These are phyloP conservation scores for Mortierella sp. DNA, from an alignment of 371 early-diverging fungal genomes.

Conservation along the genomic window DNA sequence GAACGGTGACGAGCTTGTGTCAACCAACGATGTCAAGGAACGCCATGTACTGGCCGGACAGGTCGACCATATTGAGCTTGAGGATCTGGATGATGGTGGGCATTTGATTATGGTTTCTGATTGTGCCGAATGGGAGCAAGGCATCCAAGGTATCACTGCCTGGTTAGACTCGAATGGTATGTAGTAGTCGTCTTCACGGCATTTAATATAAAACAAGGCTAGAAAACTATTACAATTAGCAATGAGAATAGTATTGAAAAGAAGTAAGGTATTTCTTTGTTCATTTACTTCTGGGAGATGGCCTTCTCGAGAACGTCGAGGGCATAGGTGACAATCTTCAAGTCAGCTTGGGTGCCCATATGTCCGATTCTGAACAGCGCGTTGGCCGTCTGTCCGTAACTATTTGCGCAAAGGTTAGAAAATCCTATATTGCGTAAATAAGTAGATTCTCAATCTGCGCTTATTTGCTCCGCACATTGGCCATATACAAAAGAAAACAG, in stretches of 20 bases:
- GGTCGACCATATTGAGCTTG: conserved; percentile 55
- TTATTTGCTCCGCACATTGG: neutral
- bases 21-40: conserved; percentile 46
- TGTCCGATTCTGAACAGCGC: conserved; percentile 52
- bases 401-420: neutral
- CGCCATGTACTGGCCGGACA: conserved; percentile 42
- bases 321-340: conserved; percentile 32
- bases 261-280: neutral
- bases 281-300: conserved; percentile 13
- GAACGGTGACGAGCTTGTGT: conserved; percentile 49
- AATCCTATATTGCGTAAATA: neutral
- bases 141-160: conserved; percentile 51
- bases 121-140: conserved; percentile 55
- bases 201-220: neutral
- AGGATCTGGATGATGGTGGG: conserved; percentile 47
- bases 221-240: neutral
- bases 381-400: conserved; percentile 47
- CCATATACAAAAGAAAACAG: neutral
- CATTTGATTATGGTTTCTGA: conserved; percentile 55
- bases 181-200: conserved; percentile 9
- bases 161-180: conserved; percentile 57
- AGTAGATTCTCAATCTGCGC: neutral
- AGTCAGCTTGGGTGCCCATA: conserved; percentile 52
- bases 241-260: neutral
- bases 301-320: conserved; percentile 41